phyloP scores from a whole-genome alignment of 768 basidiomycete species.

The Nidularia sp. region DNA sequence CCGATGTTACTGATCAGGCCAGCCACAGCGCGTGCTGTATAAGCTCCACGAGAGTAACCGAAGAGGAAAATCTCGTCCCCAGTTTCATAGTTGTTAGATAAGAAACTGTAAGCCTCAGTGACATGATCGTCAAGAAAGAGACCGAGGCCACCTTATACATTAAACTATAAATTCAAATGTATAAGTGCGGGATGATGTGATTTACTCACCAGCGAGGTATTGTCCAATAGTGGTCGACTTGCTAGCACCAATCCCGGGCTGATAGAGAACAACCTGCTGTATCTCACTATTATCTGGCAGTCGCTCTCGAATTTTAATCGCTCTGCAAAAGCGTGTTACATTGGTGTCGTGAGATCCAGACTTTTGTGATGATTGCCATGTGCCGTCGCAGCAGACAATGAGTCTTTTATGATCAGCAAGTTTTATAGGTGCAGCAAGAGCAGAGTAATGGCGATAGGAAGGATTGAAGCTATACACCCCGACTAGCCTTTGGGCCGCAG shows the following conservation, averaged over 20 bases:
- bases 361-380: neutral
- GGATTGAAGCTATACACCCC: too few relatives aligned
- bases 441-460: neutral
- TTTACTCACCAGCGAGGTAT: neutral
- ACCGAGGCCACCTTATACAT: neutral
- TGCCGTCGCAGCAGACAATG: neutral
- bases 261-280: neutral
- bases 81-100: neutral
- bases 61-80: neutral
- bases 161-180: neutral
- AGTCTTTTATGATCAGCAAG: constrained; percentile 5
- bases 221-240: neutral
- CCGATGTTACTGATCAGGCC: neutral
- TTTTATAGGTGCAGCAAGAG: constrained; percentile 1
- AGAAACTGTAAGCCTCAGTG: neutral
- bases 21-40: neutral
- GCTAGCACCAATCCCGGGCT: neutral
- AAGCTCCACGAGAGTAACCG: neutral
- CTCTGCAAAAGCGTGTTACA: neutral
- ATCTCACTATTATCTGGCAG: neutral
- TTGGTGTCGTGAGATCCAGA: neutral
- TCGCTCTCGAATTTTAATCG: neutral
- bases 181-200: neutral
- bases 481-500: too few relatives aligned
- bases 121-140: neutral